Evolutionary conservation across 208 protist genomes (phyloP).

Genomic region (Leishmania turanica): DNA sequence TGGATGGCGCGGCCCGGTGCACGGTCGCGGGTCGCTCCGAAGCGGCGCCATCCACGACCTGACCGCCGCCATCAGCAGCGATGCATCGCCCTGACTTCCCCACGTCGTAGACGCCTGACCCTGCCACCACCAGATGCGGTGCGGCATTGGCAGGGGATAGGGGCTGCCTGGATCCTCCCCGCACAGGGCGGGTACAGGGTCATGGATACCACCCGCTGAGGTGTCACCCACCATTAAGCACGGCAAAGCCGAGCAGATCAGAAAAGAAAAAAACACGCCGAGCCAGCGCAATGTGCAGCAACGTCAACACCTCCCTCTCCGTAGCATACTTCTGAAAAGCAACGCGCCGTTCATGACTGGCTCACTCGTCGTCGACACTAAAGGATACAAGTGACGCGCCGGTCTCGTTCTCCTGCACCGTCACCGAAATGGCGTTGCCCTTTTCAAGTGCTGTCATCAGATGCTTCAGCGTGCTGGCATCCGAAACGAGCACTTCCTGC

Average conservation of each 20-base stretch:
- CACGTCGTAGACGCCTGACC: neutral
- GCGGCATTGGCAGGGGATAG: neutral
- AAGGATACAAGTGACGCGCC: constrained; percentile 26
- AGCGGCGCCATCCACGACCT: neutral
- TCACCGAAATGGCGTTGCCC: constrained; percentile 23
- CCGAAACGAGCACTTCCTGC: constrained; percentile 22
- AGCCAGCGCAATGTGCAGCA: neutral
- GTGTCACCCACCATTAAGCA: neutral
- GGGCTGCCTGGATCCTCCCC: neutral
- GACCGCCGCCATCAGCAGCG: neutral
- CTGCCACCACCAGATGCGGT: neutral
- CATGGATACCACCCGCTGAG: neutral
- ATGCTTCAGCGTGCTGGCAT: constrained; percentile 11
- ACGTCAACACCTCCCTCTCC: too few relatives aligned
- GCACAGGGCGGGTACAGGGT: neutral
- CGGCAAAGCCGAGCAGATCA: neutral
- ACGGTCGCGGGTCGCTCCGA: neutral
- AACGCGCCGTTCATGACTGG: neutral
- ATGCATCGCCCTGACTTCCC: neutral
- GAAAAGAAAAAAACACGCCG: neutral
- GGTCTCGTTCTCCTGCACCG: constrained; percentile 19
- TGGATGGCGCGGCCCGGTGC: neutral
- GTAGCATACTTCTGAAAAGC: neutral
- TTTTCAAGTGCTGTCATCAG: constrained; percentile 19
- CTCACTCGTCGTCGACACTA: constrained; percentile 19